These are phyloP conservation scores for Neurospora crassa DNA, from an alignment of 2,329 filamentous ascomycete species.

Conservation along the genomic window DNA sequence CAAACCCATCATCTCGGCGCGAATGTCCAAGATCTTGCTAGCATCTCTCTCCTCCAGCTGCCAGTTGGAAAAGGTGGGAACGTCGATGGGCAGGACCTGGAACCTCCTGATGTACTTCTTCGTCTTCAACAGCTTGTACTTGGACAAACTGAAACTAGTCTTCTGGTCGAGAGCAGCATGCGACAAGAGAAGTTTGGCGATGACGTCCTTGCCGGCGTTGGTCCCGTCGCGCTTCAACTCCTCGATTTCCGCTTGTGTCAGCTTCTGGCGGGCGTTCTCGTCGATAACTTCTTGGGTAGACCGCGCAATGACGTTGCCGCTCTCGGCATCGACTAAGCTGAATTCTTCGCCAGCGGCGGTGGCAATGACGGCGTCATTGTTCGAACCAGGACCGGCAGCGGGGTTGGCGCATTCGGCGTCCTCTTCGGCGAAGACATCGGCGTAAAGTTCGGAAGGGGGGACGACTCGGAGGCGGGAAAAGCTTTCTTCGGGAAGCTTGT, in stretches of 20 bases:
- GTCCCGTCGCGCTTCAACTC: slow-evolving; percentile 64
- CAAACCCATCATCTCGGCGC: slow-evolving; percentile 74
- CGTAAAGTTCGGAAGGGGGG: slow-evolving; percentile 71
- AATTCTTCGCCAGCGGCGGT: slow-evolving; percentile 34
- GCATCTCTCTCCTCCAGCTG: slow-evolving; percentile 73
- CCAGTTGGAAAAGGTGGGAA: slow-evolving; percentile 65
- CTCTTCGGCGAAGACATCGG: slow-evolving; percentile 54
- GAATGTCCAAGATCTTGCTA: slow-evolving; percentile 71
- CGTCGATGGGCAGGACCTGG: slow-evolving; percentile 73
- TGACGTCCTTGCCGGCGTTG: slow-evolving; percentile 76
- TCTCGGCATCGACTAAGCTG: slow-evolving; percentile 34
- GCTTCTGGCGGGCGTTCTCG: slow-evolving; percentile 59
- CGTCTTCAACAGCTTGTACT: slow-evolving; percentile 90
- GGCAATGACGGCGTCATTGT: slow-evolving; percentile 29
- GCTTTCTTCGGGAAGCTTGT: slow-evolving; percentile 53
- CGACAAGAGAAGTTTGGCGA: slow-evolving; percentile 84
- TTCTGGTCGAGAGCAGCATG: slow-evolving; percentile 90
- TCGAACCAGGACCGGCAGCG: slow-evolving; percentile 27
- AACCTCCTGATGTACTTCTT: slow-evolving; percentile 90
- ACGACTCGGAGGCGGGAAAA: slow-evolving; percentile 69
- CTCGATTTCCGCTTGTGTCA: slow-evolving; percentile 68
- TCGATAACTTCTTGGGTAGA: slow-evolving; percentile 52
- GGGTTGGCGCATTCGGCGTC: slow-evolving; percentile 21
- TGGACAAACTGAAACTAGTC: slow-evolving; percentile 84
- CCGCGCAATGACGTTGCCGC: slow-evolving; percentile 40